A percentile compares a stretch with the other conserved stretches of the same genome.
Conservation (phyloP, 306 rosid species). For the Cyamopsis tetragonoloba region DNA sequence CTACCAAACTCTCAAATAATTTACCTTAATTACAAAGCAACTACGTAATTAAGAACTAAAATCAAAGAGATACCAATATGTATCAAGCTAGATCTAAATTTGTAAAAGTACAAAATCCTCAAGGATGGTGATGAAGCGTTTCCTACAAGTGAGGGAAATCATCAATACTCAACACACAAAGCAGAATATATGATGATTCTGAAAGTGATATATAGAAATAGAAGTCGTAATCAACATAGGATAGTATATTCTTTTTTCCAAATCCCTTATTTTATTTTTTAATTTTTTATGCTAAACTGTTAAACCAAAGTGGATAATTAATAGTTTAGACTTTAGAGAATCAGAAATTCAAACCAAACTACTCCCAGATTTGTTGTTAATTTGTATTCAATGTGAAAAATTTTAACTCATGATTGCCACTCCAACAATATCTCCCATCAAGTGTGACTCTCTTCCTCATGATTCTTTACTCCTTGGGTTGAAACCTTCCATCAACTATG, state of each 20-base stretch:
- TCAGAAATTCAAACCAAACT: neutral
- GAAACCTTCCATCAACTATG: too few relatives aligned
- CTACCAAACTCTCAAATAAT: neutral
- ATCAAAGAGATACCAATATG: neutral
- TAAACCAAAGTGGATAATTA: neutral
- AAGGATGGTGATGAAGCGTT: conserved; percentile 7
- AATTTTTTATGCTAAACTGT: neutral
- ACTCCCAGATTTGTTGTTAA: too few relatives aligned
- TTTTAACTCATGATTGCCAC: too few relatives aligned
- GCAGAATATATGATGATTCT: neutral
- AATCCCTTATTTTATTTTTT: neutral
- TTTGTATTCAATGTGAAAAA: too few relatives aligned
- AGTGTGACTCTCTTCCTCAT: too few relatives aligned
- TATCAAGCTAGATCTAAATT: neutral
- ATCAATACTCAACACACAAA: conserved; percentile 6
- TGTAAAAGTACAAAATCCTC: neutral
- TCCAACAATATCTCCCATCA: too few relatives aligned
- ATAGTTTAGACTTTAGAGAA: neutral
- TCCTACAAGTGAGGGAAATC: neutral
- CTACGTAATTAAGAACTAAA: neutral
- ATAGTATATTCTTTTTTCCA: neutral
- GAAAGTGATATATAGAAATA: neutral
- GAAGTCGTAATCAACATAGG: neutral
- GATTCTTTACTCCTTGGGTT: too few relatives aligned
- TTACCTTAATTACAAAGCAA: neutral